Percentiles rank a stretch among this genome's conserved stretches.
Conservation (phyloP, 768 basidiomycete species). For the Pilatotrama ljubarskyi region DNA sequence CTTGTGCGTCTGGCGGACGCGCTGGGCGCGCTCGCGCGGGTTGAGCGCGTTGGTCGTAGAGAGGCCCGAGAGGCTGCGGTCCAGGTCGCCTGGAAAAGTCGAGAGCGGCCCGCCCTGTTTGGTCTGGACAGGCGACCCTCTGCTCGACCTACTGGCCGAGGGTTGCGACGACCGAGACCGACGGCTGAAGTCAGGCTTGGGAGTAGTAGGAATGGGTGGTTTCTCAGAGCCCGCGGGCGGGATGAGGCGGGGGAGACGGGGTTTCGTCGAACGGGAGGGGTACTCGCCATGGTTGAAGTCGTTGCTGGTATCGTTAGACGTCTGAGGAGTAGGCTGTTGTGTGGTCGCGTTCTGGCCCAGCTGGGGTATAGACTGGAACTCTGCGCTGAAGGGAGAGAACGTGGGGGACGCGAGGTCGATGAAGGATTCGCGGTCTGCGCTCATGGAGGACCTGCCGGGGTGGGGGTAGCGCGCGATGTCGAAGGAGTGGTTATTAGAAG, state of each 20-base stretch:
- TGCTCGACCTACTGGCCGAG: conserved; percentile 6
- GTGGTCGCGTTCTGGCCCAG: neutral
- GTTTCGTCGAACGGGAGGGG: conserved; percentile 26
- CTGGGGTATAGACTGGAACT: conserved; percentile 17
- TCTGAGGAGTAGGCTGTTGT: conserved; percentile 6
- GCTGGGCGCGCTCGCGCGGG: conserved; percentile 66
- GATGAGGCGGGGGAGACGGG: conserved; percentile 33
- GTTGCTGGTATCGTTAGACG: conserved; percentile 2
- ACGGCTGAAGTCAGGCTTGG: conserved; percentile 49
- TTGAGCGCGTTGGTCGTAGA: conserved; percentile 69
- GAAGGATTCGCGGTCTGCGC: conserved; percentile 45
- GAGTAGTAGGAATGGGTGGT: conserved; percentile 46
- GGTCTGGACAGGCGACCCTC: conserved; percentile 4
- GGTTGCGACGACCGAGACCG: conserved; percentile 27
- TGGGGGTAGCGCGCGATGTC: conserved; percentile 19
- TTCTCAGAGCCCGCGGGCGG: conserved; percentile 32
- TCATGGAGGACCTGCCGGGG: conserved; percentile 29
- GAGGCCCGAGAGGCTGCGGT: conserved; percentile 38
- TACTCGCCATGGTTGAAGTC: conserved; percentile 14
- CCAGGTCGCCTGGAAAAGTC: conserved; percentile 10
- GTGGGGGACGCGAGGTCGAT: conserved; percentile 46
- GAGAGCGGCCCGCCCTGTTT: conserved; percentile 1
- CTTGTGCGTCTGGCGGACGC: conserved; percentile 73
- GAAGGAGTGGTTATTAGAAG: conserved; percentile 30
- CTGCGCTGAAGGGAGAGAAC: conserved; percentile 19